A percentile compares a stretch with the other conserved stretches of the same genome.
Evolutionary conservation across 2,329 filamentous ascomycete genomes (phyloP).

Genomic region (Sphaerulina musiva): DNA sequence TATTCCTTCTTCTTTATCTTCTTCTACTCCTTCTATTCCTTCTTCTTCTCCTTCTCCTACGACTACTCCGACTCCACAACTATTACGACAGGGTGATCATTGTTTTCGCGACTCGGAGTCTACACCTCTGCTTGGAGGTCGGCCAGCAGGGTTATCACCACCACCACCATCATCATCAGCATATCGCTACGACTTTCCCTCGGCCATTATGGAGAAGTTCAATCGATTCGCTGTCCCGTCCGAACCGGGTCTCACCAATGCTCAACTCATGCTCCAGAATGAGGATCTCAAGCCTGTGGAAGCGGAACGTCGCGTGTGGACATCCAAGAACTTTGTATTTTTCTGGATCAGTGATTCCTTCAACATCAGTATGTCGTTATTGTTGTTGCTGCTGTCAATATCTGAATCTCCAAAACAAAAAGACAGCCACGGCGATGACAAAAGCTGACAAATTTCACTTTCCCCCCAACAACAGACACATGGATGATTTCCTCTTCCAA

Average conservation of each 20-base stretch:
- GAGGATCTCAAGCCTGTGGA: constrained; percentile 58
- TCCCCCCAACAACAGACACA: neutral
- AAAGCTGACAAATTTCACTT: neutral
- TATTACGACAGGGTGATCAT: neutral
- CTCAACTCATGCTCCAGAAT: constrained; percentile 83
- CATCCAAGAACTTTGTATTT: constrained; percentile 77
- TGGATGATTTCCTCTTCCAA: constrained; percentile 81
- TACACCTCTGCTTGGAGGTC: constrained; percentile 11
- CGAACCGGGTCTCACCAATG: constrained; percentile 68
- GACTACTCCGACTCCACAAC: neutral
- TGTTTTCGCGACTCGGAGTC: constrained; percentile 2
- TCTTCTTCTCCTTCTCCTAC: neutral
- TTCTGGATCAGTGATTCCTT: constrained; percentile 79
- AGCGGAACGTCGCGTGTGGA: constrained; percentile 73
- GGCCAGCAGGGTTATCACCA: neutral
- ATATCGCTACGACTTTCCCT: neutral
- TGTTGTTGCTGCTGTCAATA: too few species aligned
- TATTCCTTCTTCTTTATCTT: too few species aligned
- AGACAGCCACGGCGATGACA: too few species aligned
- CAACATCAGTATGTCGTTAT: constrained; percentile 52
- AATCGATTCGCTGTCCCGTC: constrained; percentile 63
- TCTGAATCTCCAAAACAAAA: too few species aligned
- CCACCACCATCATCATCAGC: neutral
- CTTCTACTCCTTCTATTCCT: too few species aligned
- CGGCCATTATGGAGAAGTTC: constrained; percentile 37